Evolutionary conservation across 2,329 filamentous ascomycete species (phyloP), one percentile per base, ranked within the genome.

Genomic region (Sordariomycetes sp.): DNA sequence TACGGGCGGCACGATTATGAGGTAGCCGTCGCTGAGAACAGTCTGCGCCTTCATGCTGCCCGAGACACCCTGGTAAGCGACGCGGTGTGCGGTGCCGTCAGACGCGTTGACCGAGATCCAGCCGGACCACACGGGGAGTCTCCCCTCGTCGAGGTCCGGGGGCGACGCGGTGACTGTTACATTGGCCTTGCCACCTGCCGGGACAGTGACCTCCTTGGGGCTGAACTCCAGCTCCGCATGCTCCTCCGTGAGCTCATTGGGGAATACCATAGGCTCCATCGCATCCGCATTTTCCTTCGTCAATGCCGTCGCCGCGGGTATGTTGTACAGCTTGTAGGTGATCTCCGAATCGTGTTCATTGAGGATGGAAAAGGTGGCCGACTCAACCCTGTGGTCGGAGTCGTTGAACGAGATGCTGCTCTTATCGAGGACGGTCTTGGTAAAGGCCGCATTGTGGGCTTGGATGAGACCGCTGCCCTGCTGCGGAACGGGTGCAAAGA

Each of bases 391-490:
- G 70, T 85, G 65, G 61, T 80, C 78, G 0, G 81, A 82, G 65
- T 86, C 82, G 64, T 86, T 85, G 69, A 85, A 84, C 3, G 79
- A 75, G 15, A 86, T 67, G 65, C 76, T 79, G n/a, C 78, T 78
- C 10, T 73, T 75, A 62, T 75, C 76, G 22, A 85, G 69, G 13
- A 79, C 63, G 2, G 76, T 76, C 2, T 73, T 79, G 17, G 77
- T 70, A 61, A 78, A 74, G 6, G 81, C 78, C 3, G 81, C 79
- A 58, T 83, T 78, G 60, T 78, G 77, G 3, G 80, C 82, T 62
- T 83, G 79, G 54, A 86, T 69, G 13, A 85, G 69, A 42, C 83
- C 83, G 32, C 69, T 77, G 12, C 83, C 83, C 62, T 84, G 80
- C 64, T 86, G 82, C 2, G 76, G 67, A 13, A 82, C 77, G 0